Percentiles rank a stretch among this genome's conserved stretches.
Conservation (phyloP, 2,329 filamentous ascomycete species). For the Colletotrichum cereale region DNA sequence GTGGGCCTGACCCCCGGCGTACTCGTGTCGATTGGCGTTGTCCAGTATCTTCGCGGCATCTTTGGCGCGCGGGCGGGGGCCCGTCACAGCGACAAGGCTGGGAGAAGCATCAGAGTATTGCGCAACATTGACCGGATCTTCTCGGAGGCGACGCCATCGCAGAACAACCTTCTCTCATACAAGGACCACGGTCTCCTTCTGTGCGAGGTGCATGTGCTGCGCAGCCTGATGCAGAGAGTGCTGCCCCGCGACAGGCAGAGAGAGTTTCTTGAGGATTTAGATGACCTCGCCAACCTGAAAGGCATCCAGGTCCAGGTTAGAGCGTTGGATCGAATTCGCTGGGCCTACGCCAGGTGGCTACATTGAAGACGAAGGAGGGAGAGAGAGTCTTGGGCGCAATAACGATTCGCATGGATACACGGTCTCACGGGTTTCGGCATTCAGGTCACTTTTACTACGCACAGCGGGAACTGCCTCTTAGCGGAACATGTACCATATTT, state of each 20-base stretch:
- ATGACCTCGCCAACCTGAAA: constrained; percentile 86
- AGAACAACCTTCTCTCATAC: constrained; percentile 84
- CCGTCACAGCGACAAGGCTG: constrained; percentile 72
- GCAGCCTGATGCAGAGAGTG: constrained; percentile 74
- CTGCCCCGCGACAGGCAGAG: constrained; percentile 81
- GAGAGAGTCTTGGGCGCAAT: constrained; percentile 17
- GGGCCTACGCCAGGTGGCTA: constrained; percentile 89
- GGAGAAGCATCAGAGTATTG: constrained; percentile 80
- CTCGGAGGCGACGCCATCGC: constrained; percentile 74
- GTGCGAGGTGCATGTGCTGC: constrained; percentile 88
- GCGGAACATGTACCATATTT: constrained; percentile 26
- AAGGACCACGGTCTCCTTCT: constrained; percentile 92
- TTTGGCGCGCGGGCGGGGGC: constrained; percentile 80
- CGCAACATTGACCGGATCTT: constrained; percentile 90
- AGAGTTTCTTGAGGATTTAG: constrained; percentile 90
- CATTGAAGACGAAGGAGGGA: constrained; percentile 44
- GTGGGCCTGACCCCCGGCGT: constrained; percentile 93
- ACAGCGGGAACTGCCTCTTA: constrained; percentile 31
- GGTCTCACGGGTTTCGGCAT: constrained; percentile 36
- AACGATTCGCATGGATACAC: constrained; percentile 38
- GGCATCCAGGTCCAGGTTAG: constrained; percentile 83
- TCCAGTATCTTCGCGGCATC: constrained; percentile 77
- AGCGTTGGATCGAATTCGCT: constrained; percentile 86
- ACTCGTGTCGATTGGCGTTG: constrained; percentile 82
- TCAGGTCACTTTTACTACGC: constrained; percentile 30